phyloP scores from a whole-genome alignment of 352 stramenopile species.

The Pythium aristosporum region DNA sequence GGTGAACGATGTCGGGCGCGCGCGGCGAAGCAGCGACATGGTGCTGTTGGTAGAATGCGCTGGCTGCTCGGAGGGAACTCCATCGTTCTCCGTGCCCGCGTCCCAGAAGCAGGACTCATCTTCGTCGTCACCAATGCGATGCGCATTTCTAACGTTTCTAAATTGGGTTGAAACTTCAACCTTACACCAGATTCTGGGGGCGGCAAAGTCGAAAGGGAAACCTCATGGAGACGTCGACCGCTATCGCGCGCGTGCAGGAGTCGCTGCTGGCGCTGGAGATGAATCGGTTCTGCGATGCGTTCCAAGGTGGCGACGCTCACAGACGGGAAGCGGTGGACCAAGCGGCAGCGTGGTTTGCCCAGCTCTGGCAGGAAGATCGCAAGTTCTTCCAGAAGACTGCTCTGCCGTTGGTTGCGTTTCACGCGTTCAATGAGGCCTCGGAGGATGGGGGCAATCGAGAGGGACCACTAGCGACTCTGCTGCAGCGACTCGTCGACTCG shows the following conservation, averaged over 20 bases:
- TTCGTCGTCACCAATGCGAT: background rate
- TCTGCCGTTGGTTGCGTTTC: conserved; percentile 19
- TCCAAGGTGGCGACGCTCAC: conserved; percentile 5
- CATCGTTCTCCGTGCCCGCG: conserved; percentile 2
- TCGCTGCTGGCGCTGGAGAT: conserved; percentile 24
- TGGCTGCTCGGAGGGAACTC: background rate
- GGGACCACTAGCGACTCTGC: background rate
- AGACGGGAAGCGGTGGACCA: conserved; percentile 5
- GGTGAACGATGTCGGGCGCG: background rate
- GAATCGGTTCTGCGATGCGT: conserved; percentile 17
- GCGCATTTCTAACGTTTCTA: conserved; percentile 19
- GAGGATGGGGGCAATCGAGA: background rate
- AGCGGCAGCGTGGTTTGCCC: conserved; percentile 2
- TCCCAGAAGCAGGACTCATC: conserved; percentile 1
- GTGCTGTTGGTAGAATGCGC: background rate
- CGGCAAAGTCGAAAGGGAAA: background rate
- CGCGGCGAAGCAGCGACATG: conserved; percentile 1
- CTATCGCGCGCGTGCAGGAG: conserved; percentile 12
- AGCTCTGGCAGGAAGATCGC: conserved; percentile 22
- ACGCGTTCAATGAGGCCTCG: conserved; percentile 8
- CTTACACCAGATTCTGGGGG: background rate
- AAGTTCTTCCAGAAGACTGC: conserved; percentile 18
- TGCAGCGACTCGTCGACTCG: conserved; percentile 6
- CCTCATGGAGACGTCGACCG: background rate
- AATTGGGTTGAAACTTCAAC: conserved; percentile 12